These are phyloP conservation scores for Fagopyrum tataricum DNA, from an alignment of 148 eudicot genomes.

Conservation along the genomic window DNA sequence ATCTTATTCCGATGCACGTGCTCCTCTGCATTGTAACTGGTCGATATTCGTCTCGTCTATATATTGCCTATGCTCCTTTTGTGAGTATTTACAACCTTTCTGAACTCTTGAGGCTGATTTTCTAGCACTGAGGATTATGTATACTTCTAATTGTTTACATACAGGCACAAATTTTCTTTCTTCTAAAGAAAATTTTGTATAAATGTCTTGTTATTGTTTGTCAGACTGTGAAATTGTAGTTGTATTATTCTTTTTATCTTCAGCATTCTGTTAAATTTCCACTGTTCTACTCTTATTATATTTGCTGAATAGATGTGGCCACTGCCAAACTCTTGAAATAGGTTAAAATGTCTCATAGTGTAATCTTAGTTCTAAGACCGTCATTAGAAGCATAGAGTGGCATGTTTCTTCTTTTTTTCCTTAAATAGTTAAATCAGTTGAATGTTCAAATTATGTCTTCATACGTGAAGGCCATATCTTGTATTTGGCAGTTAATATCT, in stretches of 20 bases:
- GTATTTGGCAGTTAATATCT: neutral
- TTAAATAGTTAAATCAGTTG: neutral
- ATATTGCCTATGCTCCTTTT: constrained; percentile 93
- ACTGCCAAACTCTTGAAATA: neutral
- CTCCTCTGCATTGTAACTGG: constrained; percentile 93
- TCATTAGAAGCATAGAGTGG: neutral
- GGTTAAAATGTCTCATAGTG: neutral
- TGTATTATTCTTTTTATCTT: neutral
- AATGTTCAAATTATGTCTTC: neutral
- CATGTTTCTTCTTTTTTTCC: neutral
- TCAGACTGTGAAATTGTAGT: neutral
- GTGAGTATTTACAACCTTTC: constrained; percentile 38
- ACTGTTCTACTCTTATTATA: neutral
- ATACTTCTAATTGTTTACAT: neutral
- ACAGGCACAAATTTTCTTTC: neutral
- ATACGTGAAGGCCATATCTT: neutral
- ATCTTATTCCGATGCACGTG: constrained; percentile 95
- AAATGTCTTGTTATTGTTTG: neutral
- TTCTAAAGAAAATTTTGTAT: neutral
- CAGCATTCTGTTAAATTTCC: neutral
- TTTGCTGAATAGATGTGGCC: neutral
- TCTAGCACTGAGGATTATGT: neutral
- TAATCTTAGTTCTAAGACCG: neutral
- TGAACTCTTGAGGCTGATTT: neutral
- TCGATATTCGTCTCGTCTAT: constrained; percentile 83